Evolutionary conservation across 352 stramenopile genomes (phyloP).

Genomic region (Globisporangium lucens): DNA sequence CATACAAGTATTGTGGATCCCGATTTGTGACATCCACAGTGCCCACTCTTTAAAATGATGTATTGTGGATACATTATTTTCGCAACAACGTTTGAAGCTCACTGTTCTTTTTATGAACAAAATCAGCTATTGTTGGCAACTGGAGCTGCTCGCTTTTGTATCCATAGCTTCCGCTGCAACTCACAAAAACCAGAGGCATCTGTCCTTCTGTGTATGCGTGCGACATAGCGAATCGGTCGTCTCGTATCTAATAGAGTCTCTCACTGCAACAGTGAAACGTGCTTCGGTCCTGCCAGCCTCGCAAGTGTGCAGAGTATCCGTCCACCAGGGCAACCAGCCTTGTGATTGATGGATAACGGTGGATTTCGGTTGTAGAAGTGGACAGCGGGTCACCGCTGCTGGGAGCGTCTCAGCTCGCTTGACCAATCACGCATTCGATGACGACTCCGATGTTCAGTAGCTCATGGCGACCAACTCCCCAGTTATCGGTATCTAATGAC

Average conservation of each 20-base stretch:
- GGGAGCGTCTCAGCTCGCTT: not conserved
- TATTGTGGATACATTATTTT: constrained; percentile 1
- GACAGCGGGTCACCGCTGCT: not conserved
- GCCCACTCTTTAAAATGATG: not conserved
- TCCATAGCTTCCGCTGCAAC: not conserved
- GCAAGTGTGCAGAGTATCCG: not conserved
- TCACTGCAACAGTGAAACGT: not conserved
- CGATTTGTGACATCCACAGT: not conserved
- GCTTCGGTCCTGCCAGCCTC: not conserved
- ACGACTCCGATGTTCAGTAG: not conserved
- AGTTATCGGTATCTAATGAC: not conserved
- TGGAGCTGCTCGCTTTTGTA: no score
- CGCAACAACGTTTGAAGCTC: not conserved
- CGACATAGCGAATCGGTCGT: not conserved
- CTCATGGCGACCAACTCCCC: not conserved
- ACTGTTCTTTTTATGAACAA: not conserved
- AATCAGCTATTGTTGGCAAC: not conserved
- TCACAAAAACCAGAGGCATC: no score
- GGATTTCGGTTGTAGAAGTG: not conserved
- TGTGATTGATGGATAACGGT: not conserved
- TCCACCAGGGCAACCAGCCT: not conserved
- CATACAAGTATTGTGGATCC: not conserved
- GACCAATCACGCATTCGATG: not conserved
- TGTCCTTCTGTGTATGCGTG: not conserved
- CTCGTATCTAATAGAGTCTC: not conserved